Conservation (phyloP, 257 asterid genomes). For the Scutellaria galericulata region DNA sequence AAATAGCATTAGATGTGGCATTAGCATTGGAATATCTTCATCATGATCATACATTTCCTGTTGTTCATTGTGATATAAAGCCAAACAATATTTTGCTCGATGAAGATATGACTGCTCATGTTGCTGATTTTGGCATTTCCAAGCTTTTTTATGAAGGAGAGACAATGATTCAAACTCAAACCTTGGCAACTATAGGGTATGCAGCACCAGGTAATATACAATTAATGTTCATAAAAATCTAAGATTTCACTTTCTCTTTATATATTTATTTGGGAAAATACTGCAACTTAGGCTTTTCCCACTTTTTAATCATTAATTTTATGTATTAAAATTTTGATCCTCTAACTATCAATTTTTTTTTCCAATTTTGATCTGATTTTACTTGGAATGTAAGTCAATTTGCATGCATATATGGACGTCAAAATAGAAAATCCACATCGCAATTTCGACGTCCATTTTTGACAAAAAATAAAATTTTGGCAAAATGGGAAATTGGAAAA, state of each 20-base stretch:
- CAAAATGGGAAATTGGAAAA: too few relatives aligned
- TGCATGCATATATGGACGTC: too few relatives aligned
- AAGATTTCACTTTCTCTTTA: neutral
- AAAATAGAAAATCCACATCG: too few relatives aligned
- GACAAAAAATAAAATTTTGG: too few relatives aligned
- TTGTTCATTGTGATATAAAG: constrained; percentile 24
- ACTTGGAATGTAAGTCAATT: too few relatives aligned
- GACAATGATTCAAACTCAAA: neutral
- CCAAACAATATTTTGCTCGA: constrained; percentile 16
- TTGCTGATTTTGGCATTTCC: constrained; percentile 26
- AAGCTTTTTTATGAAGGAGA: constrained; percentile 24
- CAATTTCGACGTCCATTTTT: too few relatives aligned
- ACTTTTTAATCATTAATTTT: too few relatives aligned
- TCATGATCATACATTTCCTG: constrained; percentile 17
- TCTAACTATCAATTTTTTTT: too few relatives aligned
- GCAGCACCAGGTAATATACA: constrained; percentile 24
- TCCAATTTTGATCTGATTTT: too few relatives aligned
- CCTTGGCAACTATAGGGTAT: constrained; percentile 27
- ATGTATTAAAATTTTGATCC: too few relatives aligned
- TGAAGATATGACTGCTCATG: constrained; percentile 17
- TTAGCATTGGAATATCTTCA: constrained; percentile 27
- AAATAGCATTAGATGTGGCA: constrained; percentile 14
- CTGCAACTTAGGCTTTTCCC: too few relatives aligned
- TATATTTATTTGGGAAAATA: neutral
- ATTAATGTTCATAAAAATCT: too few relatives aligned